Percentiles rank a stretch among this genome's conserved stretches.
Evolutionary conservation across 2,329 filamentous ascomycete species (phyloP).

Genomic region (Aspergillus aculeatinus): DNA sequence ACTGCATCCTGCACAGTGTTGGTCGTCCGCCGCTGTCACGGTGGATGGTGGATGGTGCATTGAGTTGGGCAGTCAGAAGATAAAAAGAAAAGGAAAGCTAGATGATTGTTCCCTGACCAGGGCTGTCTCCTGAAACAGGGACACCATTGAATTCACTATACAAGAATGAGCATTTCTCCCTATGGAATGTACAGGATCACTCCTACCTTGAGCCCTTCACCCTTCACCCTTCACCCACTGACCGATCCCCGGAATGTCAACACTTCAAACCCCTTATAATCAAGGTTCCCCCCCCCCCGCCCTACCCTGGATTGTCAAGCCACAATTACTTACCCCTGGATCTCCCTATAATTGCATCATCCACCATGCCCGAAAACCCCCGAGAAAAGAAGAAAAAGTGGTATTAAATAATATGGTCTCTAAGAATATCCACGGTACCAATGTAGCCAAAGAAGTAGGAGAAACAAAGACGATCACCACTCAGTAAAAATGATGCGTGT

Average conservation of each 20-base stretch:
- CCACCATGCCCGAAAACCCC: not conserved
- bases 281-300: not conserved
- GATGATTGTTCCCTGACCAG: too few relatives aligned
- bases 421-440: slow-evolving; percentile 17
- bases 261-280: not conserved
- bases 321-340: not conserved
- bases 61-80: too few relatives aligned
- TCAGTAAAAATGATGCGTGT: slow-evolving; percentile 1
- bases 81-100: too few relatives aligned
- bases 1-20: not conserved
- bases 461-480: slow-evolving; percentile 1
- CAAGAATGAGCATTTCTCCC: not conserved
- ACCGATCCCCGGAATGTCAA: slow-evolving; percentile 7
- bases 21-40: too few relatives aligned
- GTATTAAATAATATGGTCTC: slow-evolving; percentile 18
- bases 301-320: not conserved
- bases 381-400: slow-evolving; percentile 6
- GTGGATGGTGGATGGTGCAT: too few relatives aligned
- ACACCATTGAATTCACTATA: not conserved
- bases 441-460: slow-evolving; percentile 1
- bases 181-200: slow-evolving; percentile 19
- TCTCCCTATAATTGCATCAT: slow-evolving; percentile 2
- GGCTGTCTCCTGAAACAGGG: not conserved
- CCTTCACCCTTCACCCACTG: slow-evolving; percentile 18
- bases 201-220: slow-evolving; percentile 16